Conservation (phyloP, 2,329 filamentous ascomycete species). For the Gremmenia infestans region DNA sequence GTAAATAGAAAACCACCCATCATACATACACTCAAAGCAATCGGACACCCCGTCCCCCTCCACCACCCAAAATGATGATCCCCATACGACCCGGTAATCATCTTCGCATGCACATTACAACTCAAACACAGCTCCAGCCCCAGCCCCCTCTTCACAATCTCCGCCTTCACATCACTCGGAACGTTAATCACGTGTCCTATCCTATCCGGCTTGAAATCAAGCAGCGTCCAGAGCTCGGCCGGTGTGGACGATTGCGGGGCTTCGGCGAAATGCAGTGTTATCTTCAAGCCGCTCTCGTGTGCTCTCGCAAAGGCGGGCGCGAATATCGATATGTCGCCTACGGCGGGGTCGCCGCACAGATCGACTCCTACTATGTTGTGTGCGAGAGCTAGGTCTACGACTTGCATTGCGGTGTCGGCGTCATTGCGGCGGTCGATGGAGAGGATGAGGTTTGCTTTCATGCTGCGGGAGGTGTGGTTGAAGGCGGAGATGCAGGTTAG, state of each 20-base stretch:
- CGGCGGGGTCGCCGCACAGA: constrained; percentile 70
- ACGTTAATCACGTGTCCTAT: constrained; percentile 79
- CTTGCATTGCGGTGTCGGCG: constrained; percentile 52
- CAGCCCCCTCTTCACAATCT: constrained; percentile 49
- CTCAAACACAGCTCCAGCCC: constrained; percentile 74
- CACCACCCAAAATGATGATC: constrained; percentile 77
- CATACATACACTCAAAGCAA: constrained; percentile 62
- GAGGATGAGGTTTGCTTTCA: constrained; percentile 65
- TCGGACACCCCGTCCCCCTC: constrained; percentile 53
- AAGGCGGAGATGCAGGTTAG: constrained; percentile 56
- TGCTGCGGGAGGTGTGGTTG: constrained; percentile 26
- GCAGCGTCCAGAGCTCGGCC: constrained; percentile 57
- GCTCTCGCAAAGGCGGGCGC: constrained; percentile 54
- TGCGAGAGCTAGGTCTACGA: constrained; percentile 57
- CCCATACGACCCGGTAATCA: constrained; percentile 59
- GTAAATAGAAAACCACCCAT: not conserved
- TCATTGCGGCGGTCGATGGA: constrained; percentile 66
- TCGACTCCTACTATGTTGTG: constrained; percentile 68
- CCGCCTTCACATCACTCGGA: constrained; percentile 50
- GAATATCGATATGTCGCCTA: constrained; percentile 57
- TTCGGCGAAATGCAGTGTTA: constrained; percentile 79
- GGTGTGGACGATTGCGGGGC: constrained; percentile 50
- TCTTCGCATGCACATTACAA: constrained; percentile 73
- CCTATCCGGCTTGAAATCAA: constrained; percentile 62
- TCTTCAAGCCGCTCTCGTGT: constrained; percentile 47